These are phyloP conservation scores for Zostera marina DNA, from an alignment of 116 monocot species.

Conservation along the genomic window DNA sequence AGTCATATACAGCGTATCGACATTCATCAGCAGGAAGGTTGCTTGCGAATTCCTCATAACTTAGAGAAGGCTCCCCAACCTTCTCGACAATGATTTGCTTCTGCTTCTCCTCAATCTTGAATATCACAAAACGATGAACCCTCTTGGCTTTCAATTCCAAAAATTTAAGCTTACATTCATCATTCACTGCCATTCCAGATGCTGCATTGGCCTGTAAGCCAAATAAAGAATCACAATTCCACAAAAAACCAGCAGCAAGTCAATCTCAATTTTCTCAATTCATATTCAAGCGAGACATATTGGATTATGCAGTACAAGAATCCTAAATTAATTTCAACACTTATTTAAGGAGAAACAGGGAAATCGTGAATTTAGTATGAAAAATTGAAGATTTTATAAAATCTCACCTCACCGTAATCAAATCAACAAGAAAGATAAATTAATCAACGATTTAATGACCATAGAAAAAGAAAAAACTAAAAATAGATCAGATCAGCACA, in stretches of 20 bases:
- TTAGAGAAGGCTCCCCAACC: constrained; percentile 45
- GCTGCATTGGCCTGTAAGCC: constrained; percentile 43
- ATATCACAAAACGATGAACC: constrained; percentile 50
- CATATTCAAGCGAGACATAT: not conserved
- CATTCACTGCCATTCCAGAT: constrained; percentile 71
- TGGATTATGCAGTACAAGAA: not conserved
- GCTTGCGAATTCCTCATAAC: constrained; percentile 55
- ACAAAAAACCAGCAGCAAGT: not conserved
- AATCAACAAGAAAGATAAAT: not conserved
- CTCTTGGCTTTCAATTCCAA: constrained; percentile 63
- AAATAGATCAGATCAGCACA: not conserved
- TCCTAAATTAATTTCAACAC: not conserved
- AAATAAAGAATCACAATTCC: not conserved
- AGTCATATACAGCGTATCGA: constrained; percentile 55
- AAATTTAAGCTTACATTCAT: constrained; percentile 66
- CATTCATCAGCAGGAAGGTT: constrained; percentile 52
- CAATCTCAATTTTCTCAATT: not conserved
- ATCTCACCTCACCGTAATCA: not conserved
- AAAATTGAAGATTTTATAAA: not conserved
- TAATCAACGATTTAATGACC: no score
- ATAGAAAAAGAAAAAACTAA: not conserved
- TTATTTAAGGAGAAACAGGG: no score
- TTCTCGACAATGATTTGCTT: constrained; percentile 59
- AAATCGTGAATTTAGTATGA: no score
- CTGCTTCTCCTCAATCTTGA: constrained; percentile 56